These are phyloP conservation scores for Sphaerobolus stellatus DNA, from an alignment of 1,284 basidiomycete species.

Conservation along the genomic window DNA sequence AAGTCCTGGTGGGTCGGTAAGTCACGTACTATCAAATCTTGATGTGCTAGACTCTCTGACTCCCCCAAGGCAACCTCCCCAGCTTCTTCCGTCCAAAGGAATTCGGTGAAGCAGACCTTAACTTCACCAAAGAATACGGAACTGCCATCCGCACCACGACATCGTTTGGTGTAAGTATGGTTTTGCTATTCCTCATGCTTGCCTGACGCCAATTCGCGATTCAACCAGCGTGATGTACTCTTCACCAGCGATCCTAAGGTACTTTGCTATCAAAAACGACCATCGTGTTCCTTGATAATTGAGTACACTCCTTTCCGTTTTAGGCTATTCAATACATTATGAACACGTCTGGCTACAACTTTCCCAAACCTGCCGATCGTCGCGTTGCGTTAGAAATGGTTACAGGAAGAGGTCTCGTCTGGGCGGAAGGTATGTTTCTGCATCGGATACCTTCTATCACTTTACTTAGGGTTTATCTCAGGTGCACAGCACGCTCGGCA, in stretches of 20 bases:
- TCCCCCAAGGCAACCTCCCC: constrained; percentile 24
- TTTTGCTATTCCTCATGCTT: not conserved
- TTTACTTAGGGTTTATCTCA: not conserved
- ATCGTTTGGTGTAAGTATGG: constrained; percentile 27
- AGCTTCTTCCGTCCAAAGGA: constrained; percentile 26
- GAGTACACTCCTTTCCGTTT: not conserved
- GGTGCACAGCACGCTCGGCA: constrained; percentile 39
- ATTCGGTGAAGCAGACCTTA: constrained; percentile 31
- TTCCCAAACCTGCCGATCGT: constrained; percentile 36
- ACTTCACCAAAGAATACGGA: constrained; percentile 28
- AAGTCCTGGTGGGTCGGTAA: not conserved
- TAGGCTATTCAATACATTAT: constrained; percentile 39
- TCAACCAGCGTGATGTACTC: constrained; percentile 41
- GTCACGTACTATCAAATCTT: not conserved
- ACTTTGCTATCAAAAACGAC: not conserved
- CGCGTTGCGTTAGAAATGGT: constrained; percentile 30
- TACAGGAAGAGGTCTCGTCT: constrained; percentile 36
- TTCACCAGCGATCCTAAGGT: constrained; percentile 45
- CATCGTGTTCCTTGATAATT: not conserved
- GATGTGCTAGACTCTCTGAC: not conserved
- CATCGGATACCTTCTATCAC: not conserved
- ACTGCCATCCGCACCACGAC: constrained; percentile 26
- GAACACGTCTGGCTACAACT: constrained; percentile 39
- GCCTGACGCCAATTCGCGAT: not conserved
- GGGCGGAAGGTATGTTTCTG: constrained; percentile 38